Percentiles rank a stretch among this genome's conserved stretches.
phyloP scores from a whole-genome alignment of 257 asterid genomes.

The Solanum arcanum region DNA sequence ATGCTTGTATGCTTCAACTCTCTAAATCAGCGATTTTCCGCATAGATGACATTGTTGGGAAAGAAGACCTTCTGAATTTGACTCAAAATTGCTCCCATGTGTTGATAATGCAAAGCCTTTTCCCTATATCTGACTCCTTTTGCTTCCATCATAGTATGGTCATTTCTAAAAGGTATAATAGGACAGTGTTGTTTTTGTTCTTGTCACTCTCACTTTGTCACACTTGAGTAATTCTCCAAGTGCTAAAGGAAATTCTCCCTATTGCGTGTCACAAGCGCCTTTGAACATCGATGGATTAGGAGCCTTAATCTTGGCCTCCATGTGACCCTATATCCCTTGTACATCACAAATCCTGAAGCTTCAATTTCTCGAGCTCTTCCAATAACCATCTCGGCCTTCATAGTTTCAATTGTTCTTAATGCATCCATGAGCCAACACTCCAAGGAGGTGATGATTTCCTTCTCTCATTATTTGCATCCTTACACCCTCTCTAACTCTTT shows the following conservation, averaged over 20 bases:
- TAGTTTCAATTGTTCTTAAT: not conserved
- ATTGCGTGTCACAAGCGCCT: not conserved
- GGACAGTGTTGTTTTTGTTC: not conserved
- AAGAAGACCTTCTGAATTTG: not conserved
- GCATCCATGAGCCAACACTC: not conserved
- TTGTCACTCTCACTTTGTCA: not conserved
- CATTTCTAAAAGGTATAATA: not conserved
- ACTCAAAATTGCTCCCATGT: not conserved
- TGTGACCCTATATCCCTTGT: not conserved
- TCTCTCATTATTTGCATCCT: not conserved
- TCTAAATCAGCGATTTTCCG: not conserved
- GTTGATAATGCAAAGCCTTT: not conserved
- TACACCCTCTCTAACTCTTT: not conserved
- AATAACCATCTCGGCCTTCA: not conserved
- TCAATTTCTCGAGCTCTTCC: not conserved
- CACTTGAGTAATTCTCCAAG: not conserved
- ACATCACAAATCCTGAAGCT: not conserved
- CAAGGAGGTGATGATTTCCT: not conserved
- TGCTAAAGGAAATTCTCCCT: not conserved
- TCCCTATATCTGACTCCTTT: not conserved
- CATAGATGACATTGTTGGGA: not conserved
- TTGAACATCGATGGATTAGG: not conserved
- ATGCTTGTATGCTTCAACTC: not conserved
- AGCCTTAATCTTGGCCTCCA: not conserved
- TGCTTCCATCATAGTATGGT: not conserved